Percentiles rank a stretch among this genome's conserved stretches.
These are phyloP conservation scores for Epichloe scottii DNA, from an alignment of 2,329 filamentous ascomycete species.

Conservation along the genomic window DNA sequence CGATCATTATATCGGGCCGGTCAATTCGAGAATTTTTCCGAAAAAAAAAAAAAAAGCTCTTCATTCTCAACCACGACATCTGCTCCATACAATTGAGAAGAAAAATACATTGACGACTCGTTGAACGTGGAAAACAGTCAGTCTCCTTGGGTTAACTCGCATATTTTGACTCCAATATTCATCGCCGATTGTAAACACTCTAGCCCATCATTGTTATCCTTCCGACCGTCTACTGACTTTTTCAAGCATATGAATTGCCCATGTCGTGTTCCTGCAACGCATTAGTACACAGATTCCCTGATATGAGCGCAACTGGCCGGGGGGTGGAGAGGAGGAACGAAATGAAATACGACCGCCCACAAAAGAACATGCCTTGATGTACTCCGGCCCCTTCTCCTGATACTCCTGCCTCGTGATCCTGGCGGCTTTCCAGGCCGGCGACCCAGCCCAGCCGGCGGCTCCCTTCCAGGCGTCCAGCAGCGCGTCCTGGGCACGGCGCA, in stretches of 20 bases:
- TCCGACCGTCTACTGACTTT: neutral
- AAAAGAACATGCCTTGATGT: conserved; percentile 58
- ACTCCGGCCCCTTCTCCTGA: conserved; percentile 82
- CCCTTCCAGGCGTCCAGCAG: conserved; percentile 87
- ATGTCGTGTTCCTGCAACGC: conserved; percentile 47
- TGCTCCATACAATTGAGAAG: neutral
- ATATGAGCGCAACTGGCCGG: no score
- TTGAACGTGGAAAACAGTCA: neutral
- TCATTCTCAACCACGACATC: neutral
- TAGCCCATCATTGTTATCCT: neutral
- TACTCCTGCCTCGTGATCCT: conserved; percentile 74
- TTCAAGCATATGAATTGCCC: conserved; percentile 45
- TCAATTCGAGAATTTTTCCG: no score
- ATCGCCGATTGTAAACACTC: neutral
- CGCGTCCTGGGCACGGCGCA: conserved; percentile 64
- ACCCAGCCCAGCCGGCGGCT: conserved; percentile 71
- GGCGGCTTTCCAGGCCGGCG: conserved; percentile 44
- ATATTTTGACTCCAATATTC: neutral
- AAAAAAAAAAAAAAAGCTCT: no score
- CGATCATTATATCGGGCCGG: no score
- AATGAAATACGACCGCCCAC: neutral
- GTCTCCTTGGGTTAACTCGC: neutral
- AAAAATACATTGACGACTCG: no score
- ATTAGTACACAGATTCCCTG: neutral
- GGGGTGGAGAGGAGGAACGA: neutral